phyloP scores from a whole-genome alignment of 192 early-diverging fungal species.

The Gryganskiella cystojenkinii region DNA sequence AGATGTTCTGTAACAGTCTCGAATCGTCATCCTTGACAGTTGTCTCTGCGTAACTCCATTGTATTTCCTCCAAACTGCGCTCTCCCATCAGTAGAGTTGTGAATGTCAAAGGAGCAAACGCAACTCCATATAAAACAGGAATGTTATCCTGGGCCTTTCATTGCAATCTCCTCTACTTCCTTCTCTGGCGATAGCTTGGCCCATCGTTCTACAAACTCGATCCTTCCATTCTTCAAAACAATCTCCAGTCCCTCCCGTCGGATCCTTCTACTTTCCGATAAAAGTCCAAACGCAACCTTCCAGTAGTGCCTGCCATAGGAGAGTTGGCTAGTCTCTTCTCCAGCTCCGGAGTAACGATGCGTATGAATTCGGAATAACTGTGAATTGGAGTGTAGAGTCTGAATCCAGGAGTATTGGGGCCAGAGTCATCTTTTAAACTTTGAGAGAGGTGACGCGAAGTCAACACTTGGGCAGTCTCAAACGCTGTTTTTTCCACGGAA shows the following conservation, averaged over 20 bases:
- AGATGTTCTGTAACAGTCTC: not conserved
- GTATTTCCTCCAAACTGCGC: not conserved
- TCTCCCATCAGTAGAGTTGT: not conserved
- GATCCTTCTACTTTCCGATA: not conserved
- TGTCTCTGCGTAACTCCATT: not conserved
- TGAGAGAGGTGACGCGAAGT: too few relatives aligned
- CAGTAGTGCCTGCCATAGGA: constrained; percentile 12
- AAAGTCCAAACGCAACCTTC: not conserved
- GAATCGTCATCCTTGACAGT: constrained; percentile 1
- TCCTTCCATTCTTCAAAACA: not conserved
- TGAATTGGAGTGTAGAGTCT: constrained; percentile 23
- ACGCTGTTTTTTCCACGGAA: too few relatives aligned
- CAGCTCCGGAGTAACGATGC: constrained; percentile 13
- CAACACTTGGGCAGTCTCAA: too few relatives aligned
- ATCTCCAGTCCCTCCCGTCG: not conserved
- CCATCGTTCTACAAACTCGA: not conserved
- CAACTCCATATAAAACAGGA: not conserved
- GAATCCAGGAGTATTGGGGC: too few relatives aligned
- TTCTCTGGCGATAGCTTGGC: not conserved
- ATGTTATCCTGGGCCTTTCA: not conserved
- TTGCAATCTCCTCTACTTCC: not conserved
- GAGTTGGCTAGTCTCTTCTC: constrained; percentile 23
- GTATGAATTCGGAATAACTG: constrained; percentile 20
- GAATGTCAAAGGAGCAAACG: not conserved
- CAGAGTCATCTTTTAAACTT: too few relatives aligned